Percentiles rank a stretch among this genome's conserved stretches.
Conservation (phyloP, 2,329 filamentous ascomycete genomes). For the Curvularia spicifera region DNA sequence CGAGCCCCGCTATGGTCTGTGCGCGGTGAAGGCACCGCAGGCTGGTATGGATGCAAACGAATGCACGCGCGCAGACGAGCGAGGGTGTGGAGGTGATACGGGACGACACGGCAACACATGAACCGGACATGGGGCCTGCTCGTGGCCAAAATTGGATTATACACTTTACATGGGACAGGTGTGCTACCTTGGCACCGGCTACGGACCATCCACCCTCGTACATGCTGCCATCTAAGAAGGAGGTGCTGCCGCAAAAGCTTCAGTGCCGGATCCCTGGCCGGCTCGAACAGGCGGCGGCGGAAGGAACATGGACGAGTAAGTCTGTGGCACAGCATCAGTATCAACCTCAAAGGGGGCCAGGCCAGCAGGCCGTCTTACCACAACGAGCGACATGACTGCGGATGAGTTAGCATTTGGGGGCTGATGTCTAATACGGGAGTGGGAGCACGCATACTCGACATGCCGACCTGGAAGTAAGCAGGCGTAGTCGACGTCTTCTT, state of each 20-base stretch:
- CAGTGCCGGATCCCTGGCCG: slow-evolving; percentile 52
- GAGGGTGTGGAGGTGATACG: slow-evolving; percentile 9
- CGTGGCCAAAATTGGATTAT: slow-evolving; percentile 13
- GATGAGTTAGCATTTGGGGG: slow-evolving; percentile 16
- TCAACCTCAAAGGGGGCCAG: neutral
- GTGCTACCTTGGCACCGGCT: slow-evolving; percentile 13
- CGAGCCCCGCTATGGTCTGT: slow-evolving; percentile 20
- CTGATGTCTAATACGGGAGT: neutral
- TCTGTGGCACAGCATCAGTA: slow-evolving; percentile 34
- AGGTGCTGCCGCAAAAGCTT: slow-evolving; percentile 57
- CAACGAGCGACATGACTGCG: slow-evolving; percentile 54
- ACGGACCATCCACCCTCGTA: slow-evolving; percentile 3
- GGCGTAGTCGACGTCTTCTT: slow-evolving; percentile 72
- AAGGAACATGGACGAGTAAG: slow-evolving; percentile 70
- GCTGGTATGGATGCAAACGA: slow-evolving; percentile 12
- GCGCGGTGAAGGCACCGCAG: slow-evolving; percentile 15
- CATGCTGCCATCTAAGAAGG: slow-evolving; percentile 40
- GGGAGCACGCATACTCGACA: slow-evolving; percentile 70
- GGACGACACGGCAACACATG: slow-evolving; percentile 2
- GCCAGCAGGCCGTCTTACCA: slow-evolving; percentile 46
- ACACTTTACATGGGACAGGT: slow-evolving; percentile 26
- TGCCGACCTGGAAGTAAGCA: slow-evolving; percentile 75
- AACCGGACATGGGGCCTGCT: slow-evolving; percentile 4
- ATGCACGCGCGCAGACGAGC: neutral
- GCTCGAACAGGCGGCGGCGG: slow-evolving; percentile 56